phyloP scores from a whole-genome alignment of 78 protist genomes.

The Dictyostelium intermedium region DNA sequence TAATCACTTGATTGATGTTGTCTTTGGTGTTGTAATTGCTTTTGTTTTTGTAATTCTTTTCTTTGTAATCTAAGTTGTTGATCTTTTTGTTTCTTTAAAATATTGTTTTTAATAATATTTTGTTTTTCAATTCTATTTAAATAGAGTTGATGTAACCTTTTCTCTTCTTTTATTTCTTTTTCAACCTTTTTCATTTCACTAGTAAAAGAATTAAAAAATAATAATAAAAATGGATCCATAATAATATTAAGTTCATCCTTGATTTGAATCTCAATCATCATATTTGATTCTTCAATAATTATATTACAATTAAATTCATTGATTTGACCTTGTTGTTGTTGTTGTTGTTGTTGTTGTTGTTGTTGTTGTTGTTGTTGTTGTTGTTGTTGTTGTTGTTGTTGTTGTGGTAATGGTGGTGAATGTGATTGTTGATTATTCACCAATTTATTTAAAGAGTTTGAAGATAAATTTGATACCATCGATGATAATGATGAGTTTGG shows the following conservation, averaged over 20 bases:
- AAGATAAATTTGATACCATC: background rate
- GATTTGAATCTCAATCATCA: background rate
- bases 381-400: too few relatives aligned
- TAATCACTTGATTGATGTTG: background rate
- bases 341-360: slow-evolving; percentile 3
- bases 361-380: too few relatives aligned
- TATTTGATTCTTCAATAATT: background rate
- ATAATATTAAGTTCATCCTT: background rate
- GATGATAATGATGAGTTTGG: background rate
- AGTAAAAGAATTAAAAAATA: background rate
- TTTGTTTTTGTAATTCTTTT: background rate
- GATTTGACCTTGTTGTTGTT: background rate
- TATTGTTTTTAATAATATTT: background rate
- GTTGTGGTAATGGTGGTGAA: background rate
- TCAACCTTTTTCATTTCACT: background rate
- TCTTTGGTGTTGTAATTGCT: background rate
- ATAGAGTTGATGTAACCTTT: background rate
- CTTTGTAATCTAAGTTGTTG: background rate
- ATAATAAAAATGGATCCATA: background rate
- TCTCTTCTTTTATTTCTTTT: background rate
- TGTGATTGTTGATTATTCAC: background rate
- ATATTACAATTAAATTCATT: background rate
- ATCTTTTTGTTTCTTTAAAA: slow-evolving; percentile 1
- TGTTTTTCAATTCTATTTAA: background rate
- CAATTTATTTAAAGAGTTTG: background rate